Conservation (phyloP, 148 eudicot genomes). For the Euryodendron excelsum region DNA sequence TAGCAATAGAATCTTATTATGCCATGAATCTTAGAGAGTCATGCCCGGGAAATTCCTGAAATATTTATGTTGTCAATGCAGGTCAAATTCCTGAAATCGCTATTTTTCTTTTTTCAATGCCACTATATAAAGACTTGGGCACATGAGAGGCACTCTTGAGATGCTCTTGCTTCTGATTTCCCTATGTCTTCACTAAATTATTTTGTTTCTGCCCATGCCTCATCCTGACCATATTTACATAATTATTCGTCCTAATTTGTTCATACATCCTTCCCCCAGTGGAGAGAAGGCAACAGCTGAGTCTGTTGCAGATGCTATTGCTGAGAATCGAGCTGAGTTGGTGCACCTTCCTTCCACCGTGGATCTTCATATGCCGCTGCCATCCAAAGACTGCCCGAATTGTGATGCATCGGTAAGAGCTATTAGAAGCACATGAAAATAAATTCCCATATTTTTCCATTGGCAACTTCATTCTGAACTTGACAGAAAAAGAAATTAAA, state of each 20-base stretch:
- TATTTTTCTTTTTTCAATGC: too few relatives aligned
- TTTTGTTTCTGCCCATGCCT: background rate
- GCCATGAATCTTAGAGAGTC: background rate
- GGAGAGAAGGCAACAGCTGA: slow-evolving; percentile 92
- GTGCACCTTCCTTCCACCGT: slow-evolving; percentile 72
- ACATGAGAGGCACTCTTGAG: background rate
- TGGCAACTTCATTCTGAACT: background rate
- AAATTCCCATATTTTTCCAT: background rate
- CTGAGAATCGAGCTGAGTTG: slow-evolving; percentile 79
- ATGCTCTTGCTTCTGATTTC: background rate
- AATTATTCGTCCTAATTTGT: slow-evolving; percentile 9
- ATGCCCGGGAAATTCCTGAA: background rate
- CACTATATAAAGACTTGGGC: background rate
- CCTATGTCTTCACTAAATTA: background rate
- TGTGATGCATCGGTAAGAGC: slow-evolving; percentile 85
- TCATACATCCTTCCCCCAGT: slow-evolving; percentile 32
- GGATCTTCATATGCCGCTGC: slow-evolving; percentile 69
- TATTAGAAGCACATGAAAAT: slow-evolving; percentile 1
- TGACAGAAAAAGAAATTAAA: background rate
- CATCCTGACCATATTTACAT: background rate
- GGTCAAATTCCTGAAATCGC: too few relatives aligned
- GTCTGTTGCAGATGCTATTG: slow-evolving; percentile 70
- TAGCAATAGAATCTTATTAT: too few relatives aligned
- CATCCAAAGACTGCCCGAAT: slow-evolving; percentile 77
- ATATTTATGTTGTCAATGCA: background rate